phyloP scores from a whole-genome alignment of 306 rosid species.

The Acmispon strigosus region DNA sequence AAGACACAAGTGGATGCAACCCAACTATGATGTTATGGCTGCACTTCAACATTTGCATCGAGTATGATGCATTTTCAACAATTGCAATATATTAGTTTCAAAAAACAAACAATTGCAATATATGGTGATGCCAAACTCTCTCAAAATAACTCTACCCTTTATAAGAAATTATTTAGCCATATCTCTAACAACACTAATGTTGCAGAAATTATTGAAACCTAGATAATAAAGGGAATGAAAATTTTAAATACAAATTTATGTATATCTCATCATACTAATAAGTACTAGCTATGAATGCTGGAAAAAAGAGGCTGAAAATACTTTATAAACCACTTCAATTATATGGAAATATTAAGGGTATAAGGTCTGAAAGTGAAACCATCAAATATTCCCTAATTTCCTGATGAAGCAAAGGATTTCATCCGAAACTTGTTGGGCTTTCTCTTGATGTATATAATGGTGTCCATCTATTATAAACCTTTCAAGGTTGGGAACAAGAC shows the following conservation, averaged over 20 bases:
- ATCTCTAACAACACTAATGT: no score
- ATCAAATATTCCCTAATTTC: slow-evolving; percentile 9
- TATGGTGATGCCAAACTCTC: no score
- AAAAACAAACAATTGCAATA: no score
- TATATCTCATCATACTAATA: neutral
- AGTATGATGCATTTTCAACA: no score
- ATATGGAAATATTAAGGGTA: neutral
- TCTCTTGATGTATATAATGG: slow-evolving; percentile 41
- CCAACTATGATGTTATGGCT: no score
- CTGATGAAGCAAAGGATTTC: slow-evolving; percentile 39
- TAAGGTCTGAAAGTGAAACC: neutral
- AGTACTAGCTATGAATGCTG: neutral
- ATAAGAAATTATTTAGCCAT: no score
- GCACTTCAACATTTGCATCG: no score
- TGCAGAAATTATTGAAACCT: neutral
- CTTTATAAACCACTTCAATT: neutral
- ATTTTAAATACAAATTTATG: neutral
- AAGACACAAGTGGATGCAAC: no score
- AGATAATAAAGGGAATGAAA: neutral
- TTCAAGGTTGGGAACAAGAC: slow-evolving; percentile 35
- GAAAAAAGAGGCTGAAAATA: neutral
- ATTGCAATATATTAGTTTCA: no score
- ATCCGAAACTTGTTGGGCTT: slow-evolving; percentile 27
- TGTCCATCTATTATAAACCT: slow-evolving; percentile 32
- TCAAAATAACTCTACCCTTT: no score